Evolutionary conservation across 352 stramenopile species (phyloP).

Genomic region (Pythium apleroticum): DNA sequence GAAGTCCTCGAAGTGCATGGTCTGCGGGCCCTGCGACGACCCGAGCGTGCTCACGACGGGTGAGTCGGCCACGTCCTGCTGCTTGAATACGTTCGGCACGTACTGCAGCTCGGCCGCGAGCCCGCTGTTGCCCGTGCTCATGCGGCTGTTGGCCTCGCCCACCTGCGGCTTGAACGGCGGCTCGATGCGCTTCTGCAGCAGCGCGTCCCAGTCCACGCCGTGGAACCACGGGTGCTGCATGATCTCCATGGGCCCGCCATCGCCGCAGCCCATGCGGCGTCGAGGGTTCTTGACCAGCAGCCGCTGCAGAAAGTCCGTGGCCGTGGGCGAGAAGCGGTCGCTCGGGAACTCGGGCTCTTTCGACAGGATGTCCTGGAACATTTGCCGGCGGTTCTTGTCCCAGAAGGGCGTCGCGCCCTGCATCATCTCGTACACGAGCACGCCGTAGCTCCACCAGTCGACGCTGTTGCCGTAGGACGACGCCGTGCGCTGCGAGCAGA

Average conservation of each 20-base stretch:
- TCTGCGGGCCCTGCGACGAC: slow-evolving; percentile 51
- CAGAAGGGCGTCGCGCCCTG: slow-evolving; percentile 80
- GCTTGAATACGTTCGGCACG: slow-evolving; percentile 78
- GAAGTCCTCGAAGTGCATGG: slow-evolving; percentile 88
- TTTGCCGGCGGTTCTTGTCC: slow-evolving; percentile 80
- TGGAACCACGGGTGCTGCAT: slow-evolving; percentile 83
- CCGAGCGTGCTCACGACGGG: slow-evolving; percentile 60
- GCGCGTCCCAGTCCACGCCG: slow-evolving; percentile 74
- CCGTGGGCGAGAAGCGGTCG: slow-evolving; percentile 64
- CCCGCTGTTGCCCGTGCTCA: slow-evolving; percentile 33
- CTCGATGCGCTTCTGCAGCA: slow-evolving; percentile 62
- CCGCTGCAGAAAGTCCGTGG: slow-evolving; percentile 64
- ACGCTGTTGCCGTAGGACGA: slow-evolving; percentile 84
- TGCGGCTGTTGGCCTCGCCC: slow-evolving; percentile 34
- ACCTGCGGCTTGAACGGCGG: slow-evolving; percentile 67
- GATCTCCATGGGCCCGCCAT: slow-evolving; percentile 68
- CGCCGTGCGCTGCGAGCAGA: slow-evolving; percentile 68
- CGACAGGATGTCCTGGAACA: slow-evolving; percentile 87
- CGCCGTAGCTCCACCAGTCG: slow-evolving; percentile 88
- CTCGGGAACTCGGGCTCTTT: slow-evolving; percentile 63
- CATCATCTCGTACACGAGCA: slow-evolving; percentile 90
- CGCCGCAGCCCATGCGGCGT: slow-evolving; percentile 61
- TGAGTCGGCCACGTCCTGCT: slow-evolving; percentile 83
- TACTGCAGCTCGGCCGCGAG: slow-evolving; percentile 71
- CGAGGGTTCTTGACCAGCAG: slow-evolving; percentile 77